Base-by-base conservation (phyloP, 805 yeast species). In the Barnettozyma siamensis region DNA sequence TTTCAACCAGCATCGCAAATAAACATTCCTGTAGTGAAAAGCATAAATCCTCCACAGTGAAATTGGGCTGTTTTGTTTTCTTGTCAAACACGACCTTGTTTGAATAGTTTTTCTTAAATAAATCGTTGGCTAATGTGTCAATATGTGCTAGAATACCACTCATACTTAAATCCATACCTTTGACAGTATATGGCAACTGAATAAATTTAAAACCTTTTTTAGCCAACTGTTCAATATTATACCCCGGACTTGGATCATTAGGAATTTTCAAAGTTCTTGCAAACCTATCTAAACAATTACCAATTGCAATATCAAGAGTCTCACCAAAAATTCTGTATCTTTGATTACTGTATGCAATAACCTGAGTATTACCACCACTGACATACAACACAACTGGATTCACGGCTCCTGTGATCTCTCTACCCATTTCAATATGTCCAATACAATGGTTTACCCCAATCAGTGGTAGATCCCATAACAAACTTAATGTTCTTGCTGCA, bases 381-480 rank as follows among this genome's bases (percentile, higher is more conserved):
- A 93, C 99, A 56, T 93, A 93, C 39, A 93, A 68, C 9, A 93
- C 99, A 37, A 93, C 98, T 0, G 99, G 99, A 57, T 93, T 91
- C n/a, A 71, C 73, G 0, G 98, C 98, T n/a, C 93, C 94, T 0
- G 99, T 93, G 57, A 93, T 91, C 57, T 91, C 98, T 45, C 99
- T 70, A 11, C 99, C 99, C 99, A 93, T 93, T 60, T 93, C 99
- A 46, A 93, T 93, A 62, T 93, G 99, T 1, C 99, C 99, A 29
- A 93, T 78, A 63, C 99, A 93, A 62, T 93, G 99, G 56, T 93
- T 93, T 4, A 93, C 99, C 0, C 98, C 98, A 7, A 93, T 82
- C 26, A 93, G 62, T 0, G 99, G 98, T 18, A 84, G 65, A 2
- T 75, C 59, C 94, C 95, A 88, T 50, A 91, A 58, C 51, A 83